Evolutionary conservation across 1,139 yeast genomes (phyloP), one percentile per base, ranked within the genome.

Genomic region (Protomyces macrosporus): DNA sequence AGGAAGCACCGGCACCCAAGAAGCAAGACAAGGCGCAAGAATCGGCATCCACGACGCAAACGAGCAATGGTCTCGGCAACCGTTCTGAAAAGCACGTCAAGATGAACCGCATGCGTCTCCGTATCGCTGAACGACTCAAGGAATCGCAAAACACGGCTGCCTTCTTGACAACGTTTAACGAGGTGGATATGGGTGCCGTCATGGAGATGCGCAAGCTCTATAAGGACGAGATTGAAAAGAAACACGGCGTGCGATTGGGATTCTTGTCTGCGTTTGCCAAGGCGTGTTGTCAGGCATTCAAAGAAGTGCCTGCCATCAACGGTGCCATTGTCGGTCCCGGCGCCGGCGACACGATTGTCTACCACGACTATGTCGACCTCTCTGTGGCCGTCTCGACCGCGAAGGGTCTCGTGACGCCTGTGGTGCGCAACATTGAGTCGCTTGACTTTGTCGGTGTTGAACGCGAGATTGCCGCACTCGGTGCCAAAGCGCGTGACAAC

Each of bases 91-190:
- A 56, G 65, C 70, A 56, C 16, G 96, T 95, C 70, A 93, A 93
- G 82, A 93, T 93, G 98, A 93, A 91, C 86, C 89, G 99, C 82
- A 95, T 93, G 98, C 88, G 99, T 81, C 80, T 89, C 79, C 89
- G 99, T 84, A 95, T 95, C 71, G 97, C 98, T 66, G 98, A 95
- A 82, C 90, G 99, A 80, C 87, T 93, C 76, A 93, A 93, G 88
- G 98, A 95, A 81, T 88, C 98, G 48, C 99, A 93, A 80, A 93
- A 93, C 82, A 90, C 98, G 65, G 96, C 98, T 70, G 99, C 99
- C 57, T 90, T 98, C 61, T 84, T 93, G 75, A 93, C 98, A 68
- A 93, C 98, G 56, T 93, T 93, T 83, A 91, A 93, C 79, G 98
- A 93, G 80, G 96, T 90, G 69, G 98, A 93, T 80, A 93, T 93